These are phyloP conservation scores for Trichoderma harzianum DNA, from an alignment of 2,329 filamentous ascomycete genomes.

Conservation along the genomic window DNA sequence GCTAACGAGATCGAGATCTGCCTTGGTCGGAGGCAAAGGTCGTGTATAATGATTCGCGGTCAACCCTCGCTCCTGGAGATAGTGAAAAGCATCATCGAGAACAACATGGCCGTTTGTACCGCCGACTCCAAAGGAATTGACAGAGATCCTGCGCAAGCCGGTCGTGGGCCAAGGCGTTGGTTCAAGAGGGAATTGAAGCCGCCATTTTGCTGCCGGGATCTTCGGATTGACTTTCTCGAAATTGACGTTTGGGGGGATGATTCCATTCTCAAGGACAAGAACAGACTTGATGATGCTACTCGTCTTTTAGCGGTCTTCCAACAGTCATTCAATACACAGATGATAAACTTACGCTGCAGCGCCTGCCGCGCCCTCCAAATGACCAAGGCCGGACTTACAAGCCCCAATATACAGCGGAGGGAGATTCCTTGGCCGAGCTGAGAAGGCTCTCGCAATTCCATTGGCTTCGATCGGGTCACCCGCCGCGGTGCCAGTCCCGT, in stretches of 20 bases:
- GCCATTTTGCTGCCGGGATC: constrained; percentile 7
- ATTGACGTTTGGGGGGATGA: constrained; percentile 6
- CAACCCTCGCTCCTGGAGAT: background rate
- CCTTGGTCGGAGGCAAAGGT: background rate
- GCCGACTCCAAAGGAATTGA: constrained; percentile 49
- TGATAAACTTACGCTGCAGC: too few species aligned
- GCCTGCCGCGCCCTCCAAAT: constrained; percentile 13
- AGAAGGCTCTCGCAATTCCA: constrained; percentile 20
- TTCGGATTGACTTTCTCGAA: constrained; percentile 8
- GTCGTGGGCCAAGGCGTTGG: constrained; percentile 34
- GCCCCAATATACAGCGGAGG: constrained; percentile 8
- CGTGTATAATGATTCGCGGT: background rate
- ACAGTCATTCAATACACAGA: too few species aligned
- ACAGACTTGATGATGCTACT: constrained; percentile 11
- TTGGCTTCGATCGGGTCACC: constrained; percentile 27
- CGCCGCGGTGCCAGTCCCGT: constrained; percentile 39
- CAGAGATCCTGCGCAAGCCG: constrained; percentile 39
- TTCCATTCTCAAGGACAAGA: constrained; percentile 6
- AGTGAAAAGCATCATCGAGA: constrained; percentile 30
- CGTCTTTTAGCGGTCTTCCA: too few species aligned
- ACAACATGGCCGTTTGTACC: constrained; percentile 46
- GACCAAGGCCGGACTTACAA: constrained; percentile 4
- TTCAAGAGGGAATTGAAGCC: constrained; percentile 29
- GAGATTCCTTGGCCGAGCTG: background rate
- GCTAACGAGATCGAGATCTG: background rate